Evolutionary conservation across 179 eudicot genomes (phyloP).

Genomic region (Patellifolia procumbens): DNA sequence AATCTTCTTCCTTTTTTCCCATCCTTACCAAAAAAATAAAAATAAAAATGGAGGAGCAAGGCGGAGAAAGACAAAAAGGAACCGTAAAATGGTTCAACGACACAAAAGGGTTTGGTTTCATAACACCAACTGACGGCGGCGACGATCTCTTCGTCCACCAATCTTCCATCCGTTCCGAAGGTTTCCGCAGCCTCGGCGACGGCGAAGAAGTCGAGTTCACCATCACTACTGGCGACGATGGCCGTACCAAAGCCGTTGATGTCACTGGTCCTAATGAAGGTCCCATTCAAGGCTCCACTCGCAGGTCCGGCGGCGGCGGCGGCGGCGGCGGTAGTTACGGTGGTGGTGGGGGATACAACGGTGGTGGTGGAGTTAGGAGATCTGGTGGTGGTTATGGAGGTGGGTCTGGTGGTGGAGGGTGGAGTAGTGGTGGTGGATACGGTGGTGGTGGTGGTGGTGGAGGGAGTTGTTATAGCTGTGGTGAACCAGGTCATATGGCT

Average conservation of each 20-base stretch:
- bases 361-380: too few relatives aligned
- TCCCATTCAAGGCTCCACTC: slow-evolving; percentile 40
- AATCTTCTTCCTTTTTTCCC: too few relatives aligned
- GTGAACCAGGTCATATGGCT: slow-evolving; percentile 17
- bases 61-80: slow-evolving; percentile 43
- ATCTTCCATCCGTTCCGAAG: slow-evolving; percentile 61
- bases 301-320: slow-evolving; percentile 48
- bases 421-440: too few relatives aligned
- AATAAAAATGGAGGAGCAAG: slow-evolving; percentile 26
- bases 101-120: slow-evolving; percentile 67
- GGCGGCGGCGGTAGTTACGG: slow-evolving; percentile 29
- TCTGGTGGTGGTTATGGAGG: slow-evolving; percentile 23
- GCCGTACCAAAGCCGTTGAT: slow-evolving; percentile 66
- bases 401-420: slow-evolving; percentile 26
- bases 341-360: too few relatives aligned
- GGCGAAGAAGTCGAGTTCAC: slow-evolving; percentile 61
- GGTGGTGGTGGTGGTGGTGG: too few relatives aligned
- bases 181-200: slow-evolving; percentile 64
- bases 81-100: slow-evolving; percentile 74
- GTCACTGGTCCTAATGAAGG: slow-evolving; percentile 55
- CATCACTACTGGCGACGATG: slow-evolving; percentile 49
- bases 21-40: too few relatives aligned
- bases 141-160: slow-evolving; percentile 79
- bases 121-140: slow-evolving; percentile 61
- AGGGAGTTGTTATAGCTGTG: slow-evolving; percentile 47